Conservation (phyloP, 805 yeast species). For the Nakazawaea holstii region DNA sequence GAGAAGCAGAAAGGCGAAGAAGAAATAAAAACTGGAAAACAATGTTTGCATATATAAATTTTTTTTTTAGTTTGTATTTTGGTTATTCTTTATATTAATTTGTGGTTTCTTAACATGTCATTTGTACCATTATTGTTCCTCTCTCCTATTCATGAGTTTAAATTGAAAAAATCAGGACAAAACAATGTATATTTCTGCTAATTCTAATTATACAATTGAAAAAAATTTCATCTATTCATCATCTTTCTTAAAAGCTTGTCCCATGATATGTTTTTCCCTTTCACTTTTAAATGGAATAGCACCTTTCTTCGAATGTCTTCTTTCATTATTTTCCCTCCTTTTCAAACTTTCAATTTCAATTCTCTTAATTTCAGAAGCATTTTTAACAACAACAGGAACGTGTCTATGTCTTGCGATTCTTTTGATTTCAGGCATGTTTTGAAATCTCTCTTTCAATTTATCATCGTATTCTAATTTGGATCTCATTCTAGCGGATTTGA, state of each 20-base stretch:
- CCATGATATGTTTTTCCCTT: constrained; percentile 82
- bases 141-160: no score
- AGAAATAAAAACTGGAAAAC: no score
- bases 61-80: no score
- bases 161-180: no score
- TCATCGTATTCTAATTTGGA: constrained; percentile 84
- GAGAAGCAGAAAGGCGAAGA: no score
- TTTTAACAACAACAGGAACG: constrained; percentile 80
- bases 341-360: constrained; percentile 68
- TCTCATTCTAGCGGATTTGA: constrained; percentile 76
- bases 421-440: constrained; percentile 93
- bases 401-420: constrained; percentile 91
- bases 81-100: no score
- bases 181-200: no score
- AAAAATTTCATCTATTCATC: constrained; percentile 11
- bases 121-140: no score
- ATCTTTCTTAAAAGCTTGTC: constrained; percentile 59
- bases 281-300: constrained; percentile 58
- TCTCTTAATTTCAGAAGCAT: constrained; percentile 81
- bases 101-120: no score
- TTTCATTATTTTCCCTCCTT: constrained; percentile 77
- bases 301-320: constrained; percentile 69
- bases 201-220: no score
- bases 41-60: no score
- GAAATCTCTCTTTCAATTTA: constrained; percentile 86